phyloP scores from a whole-genome alignment of 192 early-diverging fungal species.

The Gigaspora rosea region DNA sequence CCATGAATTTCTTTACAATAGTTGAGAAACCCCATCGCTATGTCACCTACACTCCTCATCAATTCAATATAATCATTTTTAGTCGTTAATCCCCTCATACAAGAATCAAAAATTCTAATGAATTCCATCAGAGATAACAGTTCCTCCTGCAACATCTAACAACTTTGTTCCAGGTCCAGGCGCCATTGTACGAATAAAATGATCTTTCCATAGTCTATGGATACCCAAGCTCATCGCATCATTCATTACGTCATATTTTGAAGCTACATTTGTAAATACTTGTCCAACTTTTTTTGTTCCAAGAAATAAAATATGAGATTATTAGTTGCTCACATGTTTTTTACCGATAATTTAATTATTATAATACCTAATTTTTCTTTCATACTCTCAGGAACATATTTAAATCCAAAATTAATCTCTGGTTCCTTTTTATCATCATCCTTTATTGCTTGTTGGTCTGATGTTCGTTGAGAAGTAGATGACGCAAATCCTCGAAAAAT shows the following conservation, averaged over 20 bases:
- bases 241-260: conserved; percentile 98
- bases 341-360: neutral
- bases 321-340: neutral
- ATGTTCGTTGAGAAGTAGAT: neutral
- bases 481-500: neutral
- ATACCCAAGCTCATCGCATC: conserved; percentile 93
- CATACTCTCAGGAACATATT: conserved; percentile 77
- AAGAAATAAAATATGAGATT: conserved; percentile 13
- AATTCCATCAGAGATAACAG: conserved; percentile 54
- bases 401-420: conserved; percentile 94
- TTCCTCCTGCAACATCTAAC: conserved; percentile 97
- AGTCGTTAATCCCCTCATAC: neutral
- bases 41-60: conserved; percentile 67
- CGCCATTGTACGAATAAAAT: conserved; percentile 82
- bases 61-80: neutral
- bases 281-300: conserved; percentile 62
- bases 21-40: conserved; percentile 93
- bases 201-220: conserved; percentile 96
- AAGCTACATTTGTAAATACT: conserved; percentile 93
- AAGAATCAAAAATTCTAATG: neutral
- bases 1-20: conserved; percentile 72
- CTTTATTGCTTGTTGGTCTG: neutral
- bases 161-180: conserved; percentile 80
- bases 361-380: conserved; percentile 82
- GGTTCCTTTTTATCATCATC: conserved; percentile 7